Evolutionary conservation across 1,284 basidiomycete species (phyloP).

Genomic region (Cryptococcus deneoformans): DNA sequence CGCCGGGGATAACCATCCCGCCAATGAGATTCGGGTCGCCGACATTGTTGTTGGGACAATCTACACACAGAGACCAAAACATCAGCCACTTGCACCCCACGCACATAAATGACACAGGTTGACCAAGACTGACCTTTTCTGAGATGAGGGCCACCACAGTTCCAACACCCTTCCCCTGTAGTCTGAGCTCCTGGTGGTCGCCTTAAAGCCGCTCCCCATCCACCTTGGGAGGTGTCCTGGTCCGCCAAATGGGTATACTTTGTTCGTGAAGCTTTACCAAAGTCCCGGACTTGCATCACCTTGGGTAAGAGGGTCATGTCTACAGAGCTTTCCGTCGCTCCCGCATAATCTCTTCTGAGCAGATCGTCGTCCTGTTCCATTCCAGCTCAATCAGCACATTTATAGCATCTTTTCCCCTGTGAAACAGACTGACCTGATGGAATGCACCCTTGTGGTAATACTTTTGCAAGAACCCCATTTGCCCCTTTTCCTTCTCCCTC

Average conservation of each 20-base stretch:
- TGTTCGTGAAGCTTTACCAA: conserved; percentile 58
- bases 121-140: conserved; percentile 63
- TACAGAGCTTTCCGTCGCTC: conserved; percentile 78
- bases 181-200: conserved; percentile 52
- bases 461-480: conserved; percentile 92
- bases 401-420: not conserved
- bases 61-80: conserved; percentile 5
- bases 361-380: conserved; percentile 75
- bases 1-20: conserved; percentile 14
- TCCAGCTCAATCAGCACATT: conserved; percentile 3
- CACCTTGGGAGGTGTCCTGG: conserved; percentile 84
- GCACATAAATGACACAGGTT: not conserved
- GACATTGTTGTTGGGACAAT: conserved; percentile 44
- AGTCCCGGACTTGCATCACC: conserved; percentile 97
- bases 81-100: not conserved
- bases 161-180: conserved; percentile 73
- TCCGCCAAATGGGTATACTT: conserved; percentile 92
- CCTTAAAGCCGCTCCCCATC: conserved; percentile 64
- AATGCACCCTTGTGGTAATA: conserved; percentile 99
- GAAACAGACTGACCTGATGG: conserved; percentile 65
- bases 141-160: conserved; percentile 84
- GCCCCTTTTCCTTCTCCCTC: conserved; percentile 59
- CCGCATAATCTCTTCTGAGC: conserved; percentile 82
- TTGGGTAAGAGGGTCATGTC: conserved; percentile 84
- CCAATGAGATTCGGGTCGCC: conserved; percentile 30